These are phyloP conservation scores for Calonectria naviculata DNA, from an alignment of 2,329 filamentous ascomycete genomes.

Conservation along the genomic window DNA sequence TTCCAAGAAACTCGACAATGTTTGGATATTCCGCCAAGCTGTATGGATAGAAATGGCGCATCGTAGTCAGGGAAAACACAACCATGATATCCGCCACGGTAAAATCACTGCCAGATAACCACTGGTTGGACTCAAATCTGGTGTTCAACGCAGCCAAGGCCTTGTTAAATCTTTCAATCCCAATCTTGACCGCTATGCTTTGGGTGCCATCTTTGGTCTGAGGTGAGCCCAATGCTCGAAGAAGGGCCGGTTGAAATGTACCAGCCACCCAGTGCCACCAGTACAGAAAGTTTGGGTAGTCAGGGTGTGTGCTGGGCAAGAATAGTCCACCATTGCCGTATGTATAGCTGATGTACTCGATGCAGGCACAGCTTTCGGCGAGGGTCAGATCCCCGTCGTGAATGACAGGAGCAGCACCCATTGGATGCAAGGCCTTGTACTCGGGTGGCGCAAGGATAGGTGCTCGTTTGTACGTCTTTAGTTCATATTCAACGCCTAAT, in stretches of 20 bases:
- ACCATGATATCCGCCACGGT: constrained; percentile 75
- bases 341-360: constrained; percentile 70
- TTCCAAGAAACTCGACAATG: constrained; percentile 58
- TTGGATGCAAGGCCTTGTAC: constrained; percentile 50
- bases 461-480: constrained; percentile 32
- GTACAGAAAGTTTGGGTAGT: constrained; percentile 71
- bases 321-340: constrained; percentile 62
- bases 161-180: constrained; percentile 46
- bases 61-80: constrained; percentile 70
- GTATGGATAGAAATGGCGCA: constrained; percentile 62
- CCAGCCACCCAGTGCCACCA: constrained; percentile 71
- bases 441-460: constrained; percentile 35
- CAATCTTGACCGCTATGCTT: constrained; percentile 43
- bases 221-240: constrained; percentile 49
- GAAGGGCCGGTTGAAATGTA: constrained; percentile 53
- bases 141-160: constrained; percentile 63
- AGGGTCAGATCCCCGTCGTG: constrained; percentile 63
- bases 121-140: constrained; percentile 58
- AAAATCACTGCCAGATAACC: constrained; percentile 70
- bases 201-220: constrained; percentile 7
- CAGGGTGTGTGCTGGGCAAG: constrained; percentile 54
- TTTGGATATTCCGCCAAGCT: constrained; percentile 53
- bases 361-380: constrained; percentile 68
- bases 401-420: constrained; percentile 70
- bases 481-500: constrained; percentile 63